Evolutionary conservation across 139 green algal species (phyloP).

Genomic region (Micractinium sp.): DNA sequence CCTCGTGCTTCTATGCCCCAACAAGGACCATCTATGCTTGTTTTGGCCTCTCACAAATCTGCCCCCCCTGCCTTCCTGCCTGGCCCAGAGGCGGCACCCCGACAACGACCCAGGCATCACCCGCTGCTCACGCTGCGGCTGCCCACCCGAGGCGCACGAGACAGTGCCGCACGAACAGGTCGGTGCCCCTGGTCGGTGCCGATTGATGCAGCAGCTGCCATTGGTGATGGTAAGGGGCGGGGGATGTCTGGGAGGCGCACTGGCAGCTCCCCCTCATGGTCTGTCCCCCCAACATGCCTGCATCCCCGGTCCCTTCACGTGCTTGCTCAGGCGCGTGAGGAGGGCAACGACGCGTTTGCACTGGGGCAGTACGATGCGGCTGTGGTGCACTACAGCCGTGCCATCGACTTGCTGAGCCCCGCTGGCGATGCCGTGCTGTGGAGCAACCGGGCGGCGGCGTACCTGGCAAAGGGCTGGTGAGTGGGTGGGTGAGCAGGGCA

Average conservation of each 20-base stretch:
- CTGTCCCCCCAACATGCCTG: not conserved
- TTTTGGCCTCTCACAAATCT: not conserved
- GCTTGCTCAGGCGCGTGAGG: constrained; percentile 24
- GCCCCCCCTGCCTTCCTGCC: not conserved
- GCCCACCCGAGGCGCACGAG: constrained; percentile 36
- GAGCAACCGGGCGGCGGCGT: constrained; percentile 40
- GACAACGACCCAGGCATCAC: constrained; percentile 47
- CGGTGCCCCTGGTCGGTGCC: not conserved
- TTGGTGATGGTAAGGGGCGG: no score
- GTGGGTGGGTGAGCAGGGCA: no score
- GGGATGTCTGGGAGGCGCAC: not conserved
- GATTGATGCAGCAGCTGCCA: no score
- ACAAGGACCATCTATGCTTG: not conserved
- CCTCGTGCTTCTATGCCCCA: not conserved
- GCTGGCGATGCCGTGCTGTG: constrained; percentile 23
- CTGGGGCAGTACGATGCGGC: constrained; percentile 16
- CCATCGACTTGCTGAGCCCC: not conserved
- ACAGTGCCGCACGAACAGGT: constrained; percentile 19
- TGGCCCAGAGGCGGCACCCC: constrained; percentile 21
- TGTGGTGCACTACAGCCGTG: constrained; percentile 43
- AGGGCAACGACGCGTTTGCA: constrained; percentile 44
- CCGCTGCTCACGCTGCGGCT: constrained; percentile 51
- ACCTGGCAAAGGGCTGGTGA: constrained; percentile 44
- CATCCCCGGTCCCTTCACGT: not conserved
- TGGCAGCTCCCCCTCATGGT: not conserved